Evolutionary conservation across 176 grass and related monocot species (phyloP), one percentile per base, ranked within the genome.

Genomic region (Raddia guianensis): DNA sequence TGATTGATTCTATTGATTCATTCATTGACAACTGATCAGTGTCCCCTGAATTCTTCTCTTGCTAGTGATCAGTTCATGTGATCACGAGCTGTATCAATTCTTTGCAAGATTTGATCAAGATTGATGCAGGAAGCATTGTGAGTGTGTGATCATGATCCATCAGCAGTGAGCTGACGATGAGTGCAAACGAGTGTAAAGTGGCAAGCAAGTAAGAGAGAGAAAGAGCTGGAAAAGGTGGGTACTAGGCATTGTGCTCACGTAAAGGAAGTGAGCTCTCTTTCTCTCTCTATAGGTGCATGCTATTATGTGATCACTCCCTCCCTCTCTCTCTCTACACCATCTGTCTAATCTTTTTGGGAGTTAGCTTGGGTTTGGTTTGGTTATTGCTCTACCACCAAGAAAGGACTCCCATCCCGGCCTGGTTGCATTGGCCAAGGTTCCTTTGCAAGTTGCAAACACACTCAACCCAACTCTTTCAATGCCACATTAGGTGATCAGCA

Each of bases 171-270:
- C 18, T 44, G 58, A 88, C 75, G 75, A 55, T 80, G 75, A 88
- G 81, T 84, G 86, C 69, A 80, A 48, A 75, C 74, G 69, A 80
- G 81, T 84, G 76, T 80, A 75, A 84, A 88, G 81, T 88, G 80
- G 51, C 68, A 46, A 74, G 45, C 74, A 73, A 78, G 75, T 0
- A 14, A 68, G 43, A 19, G 12, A 68, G 27, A 56, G 53, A 76
- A 2, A 76, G 71, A 76, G 80, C 68, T 84, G 81, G 69, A 84
- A 75, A 88, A 80, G 67, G 75, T 77, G 40, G 53, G 82, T 76
- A 76, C 63, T 51, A 63, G 34, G 43, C 86, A 86, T 86, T 89
- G 90, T 82, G 90, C 87, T 92, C 90, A 92, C 80, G 83, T 92
- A 86, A 92, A 89, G 90, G 71, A 71, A 77, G 75, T 54, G 83